Conservation (phyloP, 2,329 filamentous ascomycete species). For the Acephala macrosclerotiorum region DNA sequence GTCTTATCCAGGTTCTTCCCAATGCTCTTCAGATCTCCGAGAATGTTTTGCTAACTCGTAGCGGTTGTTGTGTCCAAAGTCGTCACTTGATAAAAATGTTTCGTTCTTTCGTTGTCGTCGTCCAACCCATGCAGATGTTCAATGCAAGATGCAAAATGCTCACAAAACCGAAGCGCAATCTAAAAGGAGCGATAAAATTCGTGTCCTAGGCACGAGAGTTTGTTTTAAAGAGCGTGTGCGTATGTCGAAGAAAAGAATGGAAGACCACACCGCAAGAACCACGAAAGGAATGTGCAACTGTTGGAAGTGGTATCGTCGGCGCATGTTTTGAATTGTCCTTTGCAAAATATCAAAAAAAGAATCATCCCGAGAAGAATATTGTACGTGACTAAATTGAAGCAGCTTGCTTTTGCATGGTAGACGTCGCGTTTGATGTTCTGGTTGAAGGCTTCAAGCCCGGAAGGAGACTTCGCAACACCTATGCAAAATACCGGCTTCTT, state of each 20-base stretch:
- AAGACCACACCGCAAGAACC: conserved; percentile 13
- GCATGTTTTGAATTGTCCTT: too few species aligned
- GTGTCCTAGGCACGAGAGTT: conserved; percentile 31
- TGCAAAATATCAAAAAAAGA: too few species aligned
- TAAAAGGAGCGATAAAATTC: conserved; percentile 32
- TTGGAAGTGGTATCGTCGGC: too few species aligned
- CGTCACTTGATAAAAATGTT: conserved; percentile 3
- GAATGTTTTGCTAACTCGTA: conserved; percentile 10
- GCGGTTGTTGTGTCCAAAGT: background rate
- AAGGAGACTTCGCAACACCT: too few species aligned
- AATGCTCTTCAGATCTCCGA: background rate
- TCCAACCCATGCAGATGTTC: conserved; percentile 7
- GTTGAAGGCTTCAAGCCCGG: too few species aligned
- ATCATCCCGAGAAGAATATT: too few species aligned
- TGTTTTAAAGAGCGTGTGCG: conserved; percentile 27
- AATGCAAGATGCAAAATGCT: conserved; percentile 7
- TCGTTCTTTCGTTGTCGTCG: conserved; percentile 7
- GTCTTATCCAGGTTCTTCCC: conserved; percentile 16
- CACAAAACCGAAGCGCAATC: conserved; percentile 13
- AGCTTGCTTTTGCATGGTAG: too few species aligned
- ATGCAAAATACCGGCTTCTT: too few species aligned
- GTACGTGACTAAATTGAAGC: too few species aligned
- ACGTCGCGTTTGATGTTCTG: too few species aligned
- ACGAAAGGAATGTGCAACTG: conserved; percentile 13
- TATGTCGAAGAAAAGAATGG: conserved; percentile 30